phyloP scores from a whole-genome alignment of 192 early-diverging fungal genomes.

The Dissophora ornata region DNA sequence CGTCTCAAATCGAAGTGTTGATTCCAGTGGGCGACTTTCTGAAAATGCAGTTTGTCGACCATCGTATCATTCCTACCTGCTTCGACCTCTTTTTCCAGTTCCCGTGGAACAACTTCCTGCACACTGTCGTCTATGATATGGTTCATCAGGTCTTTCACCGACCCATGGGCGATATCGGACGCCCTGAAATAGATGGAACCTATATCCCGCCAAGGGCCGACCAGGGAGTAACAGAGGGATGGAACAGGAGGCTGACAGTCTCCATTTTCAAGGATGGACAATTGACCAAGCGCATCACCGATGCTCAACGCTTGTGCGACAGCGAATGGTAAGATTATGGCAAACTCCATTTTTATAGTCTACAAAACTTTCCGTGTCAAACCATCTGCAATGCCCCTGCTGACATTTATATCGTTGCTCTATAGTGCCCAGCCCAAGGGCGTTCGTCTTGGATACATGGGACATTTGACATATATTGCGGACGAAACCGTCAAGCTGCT shows the following conservation, averaged over 20 bases:
- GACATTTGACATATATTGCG: slow-evolving; percentile 96
- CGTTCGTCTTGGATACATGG: slow-evolving; percentile 96
- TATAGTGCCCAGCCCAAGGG: slow-evolving; percentile 85
- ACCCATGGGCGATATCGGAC: slow-evolving; percentile 73
- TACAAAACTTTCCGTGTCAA: no score
- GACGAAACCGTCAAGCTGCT: slow-evolving; percentile 94
- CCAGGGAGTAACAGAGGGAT: slow-evolving; percentile 41
- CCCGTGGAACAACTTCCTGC: slow-evolving; percentile 99
- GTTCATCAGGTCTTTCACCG: slow-evolving; percentile 97
- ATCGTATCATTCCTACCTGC: slow-evolving; percentile 72
- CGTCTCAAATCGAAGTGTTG: slow-evolving; percentile 30
- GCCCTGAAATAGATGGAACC: slow-evolving; percentile 32
- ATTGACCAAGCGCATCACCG: slow-evolving; percentile 85
- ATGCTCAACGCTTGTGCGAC: slow-evolving; percentile 88
- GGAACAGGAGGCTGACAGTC: slow-evolving; percentile 54
- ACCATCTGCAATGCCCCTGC: no score
- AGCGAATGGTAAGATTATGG: slow-evolving; percentile 81
- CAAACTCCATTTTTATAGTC: slow-evolving; percentile 95
- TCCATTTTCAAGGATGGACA: slow-evolving; percentile 88
- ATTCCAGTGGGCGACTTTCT: slow-evolving; percentile 79
- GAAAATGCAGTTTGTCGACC: slow-evolving; percentile 76
- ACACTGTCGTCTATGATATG: slow-evolving; percentile 99
- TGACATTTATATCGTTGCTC: no score
- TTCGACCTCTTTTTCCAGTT: slow-evolving; percentile 92
- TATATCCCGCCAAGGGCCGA: slow-evolving; percentile 46